phyloP scores from a whole-genome alignment of 441 rosid genomes.

The Erodium texanum region DNA sequence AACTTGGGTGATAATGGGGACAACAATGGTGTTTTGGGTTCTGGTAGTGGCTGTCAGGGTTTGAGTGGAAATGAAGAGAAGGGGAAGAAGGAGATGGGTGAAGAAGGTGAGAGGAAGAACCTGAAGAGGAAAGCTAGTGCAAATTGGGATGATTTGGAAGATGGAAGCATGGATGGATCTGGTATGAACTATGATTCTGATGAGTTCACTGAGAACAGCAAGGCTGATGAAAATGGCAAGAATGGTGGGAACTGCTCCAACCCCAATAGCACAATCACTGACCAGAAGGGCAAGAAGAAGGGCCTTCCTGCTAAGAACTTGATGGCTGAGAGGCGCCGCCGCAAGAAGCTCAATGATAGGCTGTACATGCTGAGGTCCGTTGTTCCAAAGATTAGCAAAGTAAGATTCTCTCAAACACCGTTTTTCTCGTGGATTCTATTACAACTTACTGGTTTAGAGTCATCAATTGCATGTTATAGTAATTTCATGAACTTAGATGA shows the following conservation, averaged over 20 bases:
- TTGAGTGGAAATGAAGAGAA: neutral
- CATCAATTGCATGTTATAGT: too few relatives aligned
- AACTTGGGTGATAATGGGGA: conserved; percentile 30
- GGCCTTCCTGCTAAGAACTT: conserved; percentile 72
- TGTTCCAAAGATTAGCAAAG: conserved; percentile 72
- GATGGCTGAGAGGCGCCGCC: conserved; percentile 70
- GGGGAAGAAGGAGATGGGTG: conserved; percentile 34
- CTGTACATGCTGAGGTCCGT: conserved; percentile 36
- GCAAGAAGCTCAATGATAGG: conserved; percentile 61
- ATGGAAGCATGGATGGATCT: conserved; percentile 39
- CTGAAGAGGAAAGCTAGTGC: conserved; percentile 27
- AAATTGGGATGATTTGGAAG: conserved; percentile 23
- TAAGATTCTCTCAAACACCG: conserved; percentile 10
- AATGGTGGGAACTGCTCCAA: conserved; percentile 28
- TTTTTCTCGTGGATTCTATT: neutral
- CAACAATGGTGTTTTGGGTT: conserved; percentile 21
- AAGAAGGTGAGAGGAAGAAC: conserved; percentile 34
- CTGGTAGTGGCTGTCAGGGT: too few relatives aligned
- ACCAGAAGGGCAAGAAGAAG: conserved; percentile 55
- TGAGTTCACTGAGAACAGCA: conserved; percentile 34
- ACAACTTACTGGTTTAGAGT: neutral
- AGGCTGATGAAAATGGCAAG: conserved; percentile 21
- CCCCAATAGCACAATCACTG: conserved; percentile 13
- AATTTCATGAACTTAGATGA: neutral
- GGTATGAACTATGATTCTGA: conserved; percentile 32